Evolutionary conservation across 257 asterid species (phyloP).

Genomic region (Penstemon davidsonii): DNA sequence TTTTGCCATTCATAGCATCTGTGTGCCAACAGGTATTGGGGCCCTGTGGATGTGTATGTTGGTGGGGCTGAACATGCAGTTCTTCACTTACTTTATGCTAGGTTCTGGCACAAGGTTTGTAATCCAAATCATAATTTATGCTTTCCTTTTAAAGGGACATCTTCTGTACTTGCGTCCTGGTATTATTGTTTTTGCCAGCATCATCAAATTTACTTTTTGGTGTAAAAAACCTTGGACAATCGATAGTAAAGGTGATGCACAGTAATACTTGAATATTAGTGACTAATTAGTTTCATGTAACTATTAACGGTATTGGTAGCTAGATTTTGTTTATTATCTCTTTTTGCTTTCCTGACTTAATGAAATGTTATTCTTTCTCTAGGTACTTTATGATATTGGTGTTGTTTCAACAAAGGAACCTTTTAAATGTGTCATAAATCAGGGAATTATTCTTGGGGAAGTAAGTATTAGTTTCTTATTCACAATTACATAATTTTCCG

Average conservation of each 20-base stretch:
- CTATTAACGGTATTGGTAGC: neutral
- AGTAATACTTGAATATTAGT: neutral
- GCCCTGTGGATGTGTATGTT: constrained; percentile 97
- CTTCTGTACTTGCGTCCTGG: neutral
- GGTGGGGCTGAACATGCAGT: constrained; percentile 99
- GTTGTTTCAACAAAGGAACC: constrained; percentile 91
- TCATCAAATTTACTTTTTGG: neutral
- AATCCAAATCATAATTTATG: neutral
- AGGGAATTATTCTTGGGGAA: constrained; percentile 98
- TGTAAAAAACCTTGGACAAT: constrained; percentile 17
- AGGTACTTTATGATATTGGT: constrained; percentile 97
- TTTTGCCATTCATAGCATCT: constrained; percentile 21
- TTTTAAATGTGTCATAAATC: constrained; percentile 95
- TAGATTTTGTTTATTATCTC: constrained; percentile 12
- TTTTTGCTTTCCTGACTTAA: constrained; percentile 11
- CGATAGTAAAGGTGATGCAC: constrained; percentile 14
- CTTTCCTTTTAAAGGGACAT: neutral
- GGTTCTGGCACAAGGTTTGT: constrained; percentile 99
- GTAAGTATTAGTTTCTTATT: constrained; percentile 48
- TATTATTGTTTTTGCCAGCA: neutral
- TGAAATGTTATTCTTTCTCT: constrained; percentile 28
- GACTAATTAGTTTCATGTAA: constrained; percentile 8
- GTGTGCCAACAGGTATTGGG: constrained; percentile 71
- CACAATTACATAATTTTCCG: constrained; percentile 22
- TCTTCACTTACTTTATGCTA: constrained; percentile 97